Percentiles rank a stretch among this genome's conserved stretches.
These are phyloP conservation scores for Termitomyces sp. DNA, from an alignment of 768 basidiomycete genomes.

Conservation along the genomic window DNA sequence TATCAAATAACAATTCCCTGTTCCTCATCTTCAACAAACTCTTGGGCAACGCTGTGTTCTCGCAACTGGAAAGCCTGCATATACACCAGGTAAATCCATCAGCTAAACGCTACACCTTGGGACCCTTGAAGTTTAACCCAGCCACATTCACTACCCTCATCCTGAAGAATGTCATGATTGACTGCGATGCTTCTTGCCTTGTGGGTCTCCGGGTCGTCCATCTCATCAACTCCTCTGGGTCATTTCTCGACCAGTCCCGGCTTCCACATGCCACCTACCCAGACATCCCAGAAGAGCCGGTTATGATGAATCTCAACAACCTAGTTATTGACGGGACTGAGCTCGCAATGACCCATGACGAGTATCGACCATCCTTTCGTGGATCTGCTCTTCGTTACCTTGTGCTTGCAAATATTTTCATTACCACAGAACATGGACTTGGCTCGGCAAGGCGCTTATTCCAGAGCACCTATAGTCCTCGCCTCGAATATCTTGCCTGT, in stretches of 20 bases:
- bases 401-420: not conserved
- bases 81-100: constrained; percentile 2
- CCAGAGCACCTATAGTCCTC: not conserved
- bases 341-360: not conserved
- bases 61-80: not conserved
- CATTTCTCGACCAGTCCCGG: constrained; percentile 9
- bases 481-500: not conserved
- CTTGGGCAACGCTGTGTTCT: not conserved
- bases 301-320: not conserved
- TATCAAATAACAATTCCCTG: constrained; percentile 2
- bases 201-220: not conserved
- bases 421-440: not conserved
- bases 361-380: constrained; percentile 4
- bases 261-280: constrained; percentile 11
- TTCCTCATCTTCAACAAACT: not conserved
- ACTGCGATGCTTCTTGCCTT: constrained; percentile 8
- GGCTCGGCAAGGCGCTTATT: not conserved
- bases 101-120: not conserved
- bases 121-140: constrained; percentile 5
- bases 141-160: not conserved
- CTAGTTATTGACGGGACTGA: constrained; percentile 3
- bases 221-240: constrained; percentile 5
- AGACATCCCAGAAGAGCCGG: constrained; percentile 2
- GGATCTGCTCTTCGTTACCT: not conserved
- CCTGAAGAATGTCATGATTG: constrained; percentile 3